These are phyloP conservation scores for Periconia sp. DNA, from an alignment of 2,329 filamentous ascomycete genomes.

Conservation along the genomic window DNA sequence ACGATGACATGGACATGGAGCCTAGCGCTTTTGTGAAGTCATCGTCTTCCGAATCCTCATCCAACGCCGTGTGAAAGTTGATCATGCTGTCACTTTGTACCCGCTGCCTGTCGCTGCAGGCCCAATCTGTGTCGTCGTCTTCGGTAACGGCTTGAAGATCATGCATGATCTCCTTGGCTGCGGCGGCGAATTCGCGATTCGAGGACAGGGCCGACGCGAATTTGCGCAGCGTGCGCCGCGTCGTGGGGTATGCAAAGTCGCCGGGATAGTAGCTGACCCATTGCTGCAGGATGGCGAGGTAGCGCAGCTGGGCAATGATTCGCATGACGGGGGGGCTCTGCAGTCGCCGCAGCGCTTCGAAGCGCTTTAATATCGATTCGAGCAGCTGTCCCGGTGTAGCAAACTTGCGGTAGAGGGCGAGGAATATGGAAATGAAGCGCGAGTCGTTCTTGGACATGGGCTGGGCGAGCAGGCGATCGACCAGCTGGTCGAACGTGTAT, in stretches of 20 bases:
- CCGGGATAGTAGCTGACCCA: slow-evolving; percentile 91
- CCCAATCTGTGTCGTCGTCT: slow-evolving; percentile 93
- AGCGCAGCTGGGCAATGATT: slow-evolving; percentile 78
- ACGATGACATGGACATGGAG: slow-evolving; percentile 30
- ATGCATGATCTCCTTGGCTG: slow-evolving; percentile 81
- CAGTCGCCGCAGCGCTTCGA: slow-evolving; percentile 70
- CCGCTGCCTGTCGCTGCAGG: slow-evolving; percentile 71
- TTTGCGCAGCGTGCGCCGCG: slow-evolving; percentile 69
- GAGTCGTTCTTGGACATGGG: slow-evolving; percentile 84
- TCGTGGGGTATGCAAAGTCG: slow-evolving; percentile 81
- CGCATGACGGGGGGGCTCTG: slow-evolving; percentile 71
- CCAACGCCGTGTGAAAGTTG: slow-evolving; percentile 46
- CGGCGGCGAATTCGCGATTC: slow-evolving; percentile 79
- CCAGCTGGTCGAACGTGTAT: slow-evolving; percentile 57
- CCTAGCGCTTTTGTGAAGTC: slow-evolving; percentile 35
- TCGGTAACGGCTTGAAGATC: slow-evolving; percentile 75
- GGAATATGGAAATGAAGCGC: slow-evolving; percentile 85
- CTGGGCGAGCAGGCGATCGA: slow-evolving; percentile 81
- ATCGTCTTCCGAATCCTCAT: slow-evolving; percentile 39
- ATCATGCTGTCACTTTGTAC: slow-evolving; percentile 47
- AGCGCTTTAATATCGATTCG: slow-evolving; percentile 72
- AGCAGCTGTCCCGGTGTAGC: slow-evolving; percentile 79
- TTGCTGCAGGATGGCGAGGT: slow-evolving; percentile 79
- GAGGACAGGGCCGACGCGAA: slow-evolving; percentile 76
- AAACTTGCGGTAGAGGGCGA: slow-evolving; percentile 94